Conservation (phyloP, 1,284 basidiomycete species). For the Exobasidium rhododendri region DNA sequence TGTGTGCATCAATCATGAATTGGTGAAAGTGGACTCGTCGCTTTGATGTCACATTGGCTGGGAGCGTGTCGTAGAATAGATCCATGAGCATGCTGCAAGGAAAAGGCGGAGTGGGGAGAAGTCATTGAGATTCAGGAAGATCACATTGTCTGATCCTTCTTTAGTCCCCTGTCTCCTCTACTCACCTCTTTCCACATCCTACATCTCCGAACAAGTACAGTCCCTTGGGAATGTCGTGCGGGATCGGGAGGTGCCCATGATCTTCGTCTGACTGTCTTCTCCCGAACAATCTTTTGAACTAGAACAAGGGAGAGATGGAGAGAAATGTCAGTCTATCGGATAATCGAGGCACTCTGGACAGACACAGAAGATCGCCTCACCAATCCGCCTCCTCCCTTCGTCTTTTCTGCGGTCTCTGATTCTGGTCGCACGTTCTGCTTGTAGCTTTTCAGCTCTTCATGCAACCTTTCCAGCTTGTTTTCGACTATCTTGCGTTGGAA, state of each 20-base stretch:
- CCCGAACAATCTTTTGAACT: constrained; percentile 20
- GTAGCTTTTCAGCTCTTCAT: constrained; percentile 72
- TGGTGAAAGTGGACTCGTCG: constrained; percentile 80
- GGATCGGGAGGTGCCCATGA: constrained; percentile 30
- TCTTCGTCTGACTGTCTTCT: constrained; percentile 15
- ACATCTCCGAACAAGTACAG: constrained; percentile 97
- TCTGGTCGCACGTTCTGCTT: constrained; percentile 35
- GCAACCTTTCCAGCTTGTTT: constrained; percentile 70
- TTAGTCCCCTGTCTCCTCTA: background rate
- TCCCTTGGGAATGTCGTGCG: constrained; percentile 70
- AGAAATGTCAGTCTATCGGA: too few relatives aligned
- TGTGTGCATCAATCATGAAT: constrained; percentile 99
- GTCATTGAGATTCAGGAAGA: background rate
- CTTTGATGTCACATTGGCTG: constrained; percentile 68
- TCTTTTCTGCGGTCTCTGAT: constrained; percentile 27
- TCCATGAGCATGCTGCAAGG: constrained; percentile 91
- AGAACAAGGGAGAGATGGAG: constrained; percentile 14
- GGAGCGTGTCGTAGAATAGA: constrained; percentile 83
- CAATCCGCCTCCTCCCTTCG: background rate
- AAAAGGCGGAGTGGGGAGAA: constrained; percentile 51
- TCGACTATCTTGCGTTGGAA: constrained; percentile 81
- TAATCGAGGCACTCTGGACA: too few relatives aligned
- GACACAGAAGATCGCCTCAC: too few relatives aligned
- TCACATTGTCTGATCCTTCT: background rate
- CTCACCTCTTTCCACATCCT: constrained; percentile 71